Evolutionary conservation across 1,284 basidiomycete species (phyloP), one percentile per base, ranked within the genome.

Genomic region (Rhodotorula sp.): DNA sequence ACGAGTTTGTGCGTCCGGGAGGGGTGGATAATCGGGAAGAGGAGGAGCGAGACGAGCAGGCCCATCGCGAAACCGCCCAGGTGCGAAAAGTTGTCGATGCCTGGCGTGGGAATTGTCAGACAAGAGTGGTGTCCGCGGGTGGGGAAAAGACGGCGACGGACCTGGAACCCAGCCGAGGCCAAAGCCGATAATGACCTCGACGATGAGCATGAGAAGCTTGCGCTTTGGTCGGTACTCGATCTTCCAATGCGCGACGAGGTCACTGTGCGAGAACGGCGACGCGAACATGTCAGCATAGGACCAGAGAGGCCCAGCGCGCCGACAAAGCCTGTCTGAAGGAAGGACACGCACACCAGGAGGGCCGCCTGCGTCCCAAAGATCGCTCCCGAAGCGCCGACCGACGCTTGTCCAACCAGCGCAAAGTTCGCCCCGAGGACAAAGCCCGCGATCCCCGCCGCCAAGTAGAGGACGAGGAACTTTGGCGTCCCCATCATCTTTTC

Each of bases 291-390:
- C 31, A 65, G 46, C 15, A 5, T 1, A 10, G 34, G 34, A 39
- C 34, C 34, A 39, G 8, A 39, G 8, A 39, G 6, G 34, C 10
- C 34, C 34, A 39, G 5, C 34, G 39, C 39, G 39, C 20, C 5
- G 39, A 12, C 15, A 12, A 18, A 14, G 26, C 43, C 3, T 3
- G 23, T 20, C 12, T 7, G 23, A 46, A 21, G 20, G 23, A 23
- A 21, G 8, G 16, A 5, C 34, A 67, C 70, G 47, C 26, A 71
- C 70, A 97, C 89, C 86, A 86, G 78, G 48, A 85, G 81, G 75
- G 93, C 91, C 3, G 91, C 93, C 69, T 95, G 86, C 49, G 91
- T 92, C 3, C 93, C 93, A 72, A 97, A 97, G 67, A 98, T 92
- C 1, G 94, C 93, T 14, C 96, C 94, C 77, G 89, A 91, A 1